These are phyloP conservation scores for Davidsoniella australis DNA, from an alignment of 2,329 filamentous ascomycete species.

Conservation along the genomic window DNA sequence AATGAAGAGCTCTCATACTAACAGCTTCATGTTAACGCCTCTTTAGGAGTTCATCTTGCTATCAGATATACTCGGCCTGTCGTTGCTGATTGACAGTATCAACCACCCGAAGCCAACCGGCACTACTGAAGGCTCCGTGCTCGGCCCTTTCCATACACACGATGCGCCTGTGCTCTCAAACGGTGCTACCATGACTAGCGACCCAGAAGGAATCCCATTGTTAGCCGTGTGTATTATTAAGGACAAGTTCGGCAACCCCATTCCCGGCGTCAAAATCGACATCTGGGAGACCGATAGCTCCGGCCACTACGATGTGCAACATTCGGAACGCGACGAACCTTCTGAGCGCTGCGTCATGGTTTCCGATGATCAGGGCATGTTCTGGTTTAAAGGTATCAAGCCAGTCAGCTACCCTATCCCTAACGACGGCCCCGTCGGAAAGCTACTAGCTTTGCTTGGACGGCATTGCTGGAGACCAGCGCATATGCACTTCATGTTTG, in stretches of 20 bases:
- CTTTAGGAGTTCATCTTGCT: slow-evolving; percentile 56
- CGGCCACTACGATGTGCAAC: slow-evolving; percentile 62
- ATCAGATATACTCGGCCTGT: slow-evolving; percentile 57
- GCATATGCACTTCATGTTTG: slow-evolving; percentile 83
- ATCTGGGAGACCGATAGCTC: slow-evolving; percentile 66
- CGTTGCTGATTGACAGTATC: slow-evolving; percentile 57
- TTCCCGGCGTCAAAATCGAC: slow-evolving; percentile 49
- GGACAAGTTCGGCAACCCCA: slow-evolving; percentile 40
- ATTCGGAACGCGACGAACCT: slow-evolving; percentile 33
- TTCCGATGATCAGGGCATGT: slow-evolving; percentile 23
- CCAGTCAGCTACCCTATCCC: slow-evolving; percentile 79
- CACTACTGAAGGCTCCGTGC: slow-evolving; percentile 58
- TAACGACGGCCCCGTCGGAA: slow-evolving; percentile 67
- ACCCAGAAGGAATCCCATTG: slow-evolving; percentile 46
- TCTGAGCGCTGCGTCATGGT: slow-evolving; percentile 19
- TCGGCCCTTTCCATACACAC: slow-evolving; percentile 66
- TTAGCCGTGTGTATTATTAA: slow-evolving; percentile 51
- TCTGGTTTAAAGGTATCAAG: slow-evolving; percentile 74
- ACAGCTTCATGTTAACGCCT: neutral
- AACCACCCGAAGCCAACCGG: slow-evolving; percentile 55
- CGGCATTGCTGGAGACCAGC: slow-evolving; percentile 63
- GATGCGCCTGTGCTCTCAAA: slow-evolving; percentile 38
- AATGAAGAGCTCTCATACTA: neutral
- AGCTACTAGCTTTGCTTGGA: slow-evolving; percentile 45
- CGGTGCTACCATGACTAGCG: slow-evolving; percentile 43